These are phyloP conservation scores for Homolaphlyctis polyrhiza DNA, from an alignment of 371 early-diverging fungal genomes.

Conservation along the genomic window DNA sequence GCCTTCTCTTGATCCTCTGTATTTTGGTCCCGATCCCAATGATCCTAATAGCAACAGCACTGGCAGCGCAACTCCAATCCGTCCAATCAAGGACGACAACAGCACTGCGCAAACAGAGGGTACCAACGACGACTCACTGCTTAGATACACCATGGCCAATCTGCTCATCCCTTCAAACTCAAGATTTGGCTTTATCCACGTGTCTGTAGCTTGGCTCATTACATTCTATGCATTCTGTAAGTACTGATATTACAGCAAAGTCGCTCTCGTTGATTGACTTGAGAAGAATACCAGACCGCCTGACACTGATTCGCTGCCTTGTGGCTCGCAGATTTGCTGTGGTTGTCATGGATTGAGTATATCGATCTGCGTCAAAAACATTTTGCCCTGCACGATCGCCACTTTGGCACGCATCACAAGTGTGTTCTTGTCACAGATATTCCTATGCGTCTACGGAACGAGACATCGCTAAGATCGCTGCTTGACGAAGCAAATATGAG, in stretches of 20 bases:
- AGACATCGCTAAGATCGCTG: conserved; percentile 49
- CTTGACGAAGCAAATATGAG: conserved; percentile 39
- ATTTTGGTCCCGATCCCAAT: too few relatives aligned
- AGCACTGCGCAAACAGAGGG: too few relatives aligned
- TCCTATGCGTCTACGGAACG: conserved; percentile 55
- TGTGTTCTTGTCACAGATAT: conserved; percentile 69
- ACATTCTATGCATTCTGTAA: conserved; percentile 16
- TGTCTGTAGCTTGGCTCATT: conserved; percentile 18
- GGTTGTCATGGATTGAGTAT: conserved; percentile 45
- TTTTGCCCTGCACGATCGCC: conserved; percentile 58
- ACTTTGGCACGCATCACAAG: conserved; percentile 47
- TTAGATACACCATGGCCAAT: too few relatives aligned
- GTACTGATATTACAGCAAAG: neutral
- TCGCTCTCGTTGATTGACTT: too few relatives aligned
- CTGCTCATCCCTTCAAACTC: too few relatives aligned
- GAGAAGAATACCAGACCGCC: too few relatives aligned
- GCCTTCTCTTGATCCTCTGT: neutral
- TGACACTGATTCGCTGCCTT: neutral
- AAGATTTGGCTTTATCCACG: conserved; percentile 18
- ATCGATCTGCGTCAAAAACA: conserved; percentile 49
- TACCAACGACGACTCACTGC: too few relatives aligned
- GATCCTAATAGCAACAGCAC: too few relatives aligned
- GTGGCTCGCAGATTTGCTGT: conserved; percentile 19
- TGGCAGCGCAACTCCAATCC: too few relatives aligned
- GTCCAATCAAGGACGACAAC: too few relatives aligned